A percentile compares a stretch with the other conserved stretches of the same genome.
Evolutionary conservation across 129 eudicot genomes (phyloP).

Genomic region (Daucus carota): DH1_v3.0 NC_030389.2:8964001-8964500

Average conservation of each 20-base stretch:
- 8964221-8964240: not conserved
- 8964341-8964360: not conserved
- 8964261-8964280: not conserved
- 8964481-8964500: slow-evolving; percentile 76
- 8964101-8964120: not conserved
- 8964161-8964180: not conserved
- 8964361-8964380: slow-evolving; percentile 10
- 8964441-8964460: slow-evolving; percentile 95
- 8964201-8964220: not conserved
- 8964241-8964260: not conserved
- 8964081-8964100: not conserved
- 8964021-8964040: not conserved
- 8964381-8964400: slow-evolving; percentile 97
- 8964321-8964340: not conserved
- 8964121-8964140: not conserved
- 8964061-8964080: not conserved
- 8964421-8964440: slow-evolving; percentile 99
- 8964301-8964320: not conserved
- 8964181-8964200: not conserved
- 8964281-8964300: not conserved
- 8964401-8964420: slow-evolving; percentile 98
- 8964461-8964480: slow-evolving; percentile 91
- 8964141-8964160: not conserved
- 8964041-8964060: not conserved
- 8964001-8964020: not conserved